These are phyloP conservation scores for Amphichorda felina DNA, from an alignment of 2,329 filamentous ascomycete genomes.

Conservation along the genomic window DNA sequence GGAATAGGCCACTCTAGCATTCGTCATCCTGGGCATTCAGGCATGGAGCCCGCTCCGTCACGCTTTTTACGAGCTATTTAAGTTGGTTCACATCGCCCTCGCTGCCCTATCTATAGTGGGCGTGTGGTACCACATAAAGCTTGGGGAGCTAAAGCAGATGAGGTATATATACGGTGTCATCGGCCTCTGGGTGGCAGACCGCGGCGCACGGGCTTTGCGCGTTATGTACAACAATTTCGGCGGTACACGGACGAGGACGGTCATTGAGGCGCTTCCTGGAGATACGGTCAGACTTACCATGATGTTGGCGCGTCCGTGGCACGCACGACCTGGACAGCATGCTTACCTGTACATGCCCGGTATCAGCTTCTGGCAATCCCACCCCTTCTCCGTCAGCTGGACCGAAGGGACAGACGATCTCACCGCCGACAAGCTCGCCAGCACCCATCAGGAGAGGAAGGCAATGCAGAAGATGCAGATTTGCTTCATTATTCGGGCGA, in stretches of 20 bases:
- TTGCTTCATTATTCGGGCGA: conserved; percentile 60
- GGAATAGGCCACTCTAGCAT: conserved; percentile 38
- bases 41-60: conserved; percentile 61
- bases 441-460: conserved; percentile 45
- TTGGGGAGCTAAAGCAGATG: conserved; percentile 41
- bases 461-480: conserved; percentile 52
- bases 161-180: conserved; percentile 50
- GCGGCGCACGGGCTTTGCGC: conserved; percentile 43
- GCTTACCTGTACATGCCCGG: conserved; percentile 69
- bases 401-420: conserved; percentile 50
- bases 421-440: conserved; percentile 42
- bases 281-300: conserved; percentile 65
- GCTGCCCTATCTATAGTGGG: conserved; percentile 48
- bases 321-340: conserved; percentile 63
- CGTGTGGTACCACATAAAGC: conserved; percentile 54
- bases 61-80: conserved; percentile 70
- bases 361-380: conserved; percentile 61
- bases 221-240: conserved; percentile 57
- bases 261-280: conserved; percentile 65
- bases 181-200: conserved; percentile 56
- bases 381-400: conserved; percentile 74
- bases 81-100: conserved; percentile 56
- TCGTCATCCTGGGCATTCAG: conserved; percentile 53
- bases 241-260: conserved; percentile 51
- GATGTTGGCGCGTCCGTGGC: conserved; percentile 66